A percentile compares a stretch with the other conserved stretches of the same genome.
These are phyloP conservation scores for Proliferodiscus dingleyae DNA, from an alignment of 2,329 filamentous ascomycete species.

Conservation along the genomic window DNA sequence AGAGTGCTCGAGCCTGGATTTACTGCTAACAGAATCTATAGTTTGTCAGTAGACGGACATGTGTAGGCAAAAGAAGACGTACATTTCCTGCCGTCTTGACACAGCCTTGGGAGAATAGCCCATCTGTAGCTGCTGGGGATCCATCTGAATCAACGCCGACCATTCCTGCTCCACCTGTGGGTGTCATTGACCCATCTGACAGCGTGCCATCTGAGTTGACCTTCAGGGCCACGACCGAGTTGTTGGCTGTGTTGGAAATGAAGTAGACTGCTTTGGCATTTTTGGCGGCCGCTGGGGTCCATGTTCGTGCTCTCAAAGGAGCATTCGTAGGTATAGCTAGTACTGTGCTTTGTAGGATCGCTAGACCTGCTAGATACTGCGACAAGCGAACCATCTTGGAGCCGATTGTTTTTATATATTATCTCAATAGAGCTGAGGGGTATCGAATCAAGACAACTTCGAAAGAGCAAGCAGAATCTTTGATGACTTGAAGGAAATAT, in stretches of 20 bases:
- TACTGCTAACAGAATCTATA: slow-evolving; percentile 49
- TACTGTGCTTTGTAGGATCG: neutral
- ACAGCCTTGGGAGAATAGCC: slow-evolving; percentile 46
- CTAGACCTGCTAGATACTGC: slow-evolving; percentile 1
- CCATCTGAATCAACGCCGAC: slow-evolving; percentile 37
- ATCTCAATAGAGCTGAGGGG: no score
- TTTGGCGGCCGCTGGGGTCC: slow-evolving; percentile 11
- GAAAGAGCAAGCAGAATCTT: no score
- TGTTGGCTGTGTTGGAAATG: slow-evolving; percentile 45
- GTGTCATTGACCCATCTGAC: slow-evolving; percentile 36
- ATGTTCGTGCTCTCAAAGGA: slow-evolving; percentile 10
- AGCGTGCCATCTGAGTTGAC: slow-evolving; percentile 45
- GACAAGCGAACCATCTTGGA: slow-evolving; percentile 6
- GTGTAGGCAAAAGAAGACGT: slow-evolving; percentile 20
- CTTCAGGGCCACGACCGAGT: slow-evolving; percentile 47
- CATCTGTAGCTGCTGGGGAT: slow-evolving; percentile 42
- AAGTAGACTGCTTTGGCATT: slow-evolving; percentile 47
- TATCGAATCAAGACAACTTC: no score
- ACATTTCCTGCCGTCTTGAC: slow-evolving; percentile 48
- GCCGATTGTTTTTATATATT: neutral
- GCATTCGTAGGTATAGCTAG: slow-evolving; percentile 7
- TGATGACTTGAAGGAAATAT: no score
- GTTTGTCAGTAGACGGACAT: slow-evolving; percentile 2
- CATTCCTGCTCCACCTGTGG: slow-evolving; percentile 45
- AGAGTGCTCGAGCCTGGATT: slow-evolving; percentile 50